Percentiles rank a stretch among this genome's conserved stretches.
Evolutionary conservation across 2,329 filamentous ascomycete species (phyloP).

Genomic region (Dothiorella sarmentorum): DNA sequence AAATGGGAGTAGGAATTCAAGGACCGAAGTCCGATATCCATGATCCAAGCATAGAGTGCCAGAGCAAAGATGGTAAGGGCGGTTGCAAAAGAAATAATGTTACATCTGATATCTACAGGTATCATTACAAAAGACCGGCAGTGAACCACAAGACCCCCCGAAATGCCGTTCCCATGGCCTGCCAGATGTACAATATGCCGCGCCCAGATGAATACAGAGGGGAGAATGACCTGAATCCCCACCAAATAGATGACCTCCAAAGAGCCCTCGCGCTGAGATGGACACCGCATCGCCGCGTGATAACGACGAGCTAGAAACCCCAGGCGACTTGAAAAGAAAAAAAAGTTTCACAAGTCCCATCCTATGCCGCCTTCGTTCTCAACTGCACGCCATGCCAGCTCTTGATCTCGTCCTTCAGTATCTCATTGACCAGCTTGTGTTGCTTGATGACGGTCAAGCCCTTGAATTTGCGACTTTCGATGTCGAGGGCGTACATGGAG

Average conservation of each 20-base stretch:
- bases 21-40: too few species aligned
- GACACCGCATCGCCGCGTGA: background rate
- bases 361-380: slow-evolving; percentile 52
- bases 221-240: background rate
- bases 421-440: slow-evolving; percentile 74
- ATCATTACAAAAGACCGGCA: slow-evolving; percentile 3
- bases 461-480: slow-evolving; percentile 67
- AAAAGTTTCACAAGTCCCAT: background rate
- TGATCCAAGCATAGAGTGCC: too few species aligned
- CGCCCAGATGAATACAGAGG: background rate
- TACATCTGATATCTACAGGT: background rate
- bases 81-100: too few species aligned
- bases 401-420: slow-evolving; percentile 72
- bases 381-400: slow-evolving; percentile 81
- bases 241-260: background rate
- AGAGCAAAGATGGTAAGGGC: too few species aligned
- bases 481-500: slow-evolving; percentile 82
- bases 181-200: background rate
- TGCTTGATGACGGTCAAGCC: slow-evolving; percentile 74
- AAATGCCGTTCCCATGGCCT: background rate
- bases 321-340: background rate
- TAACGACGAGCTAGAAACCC: too few species aligned
- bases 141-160: background rate
- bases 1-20: too few species aligned
- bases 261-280: too few species aligned